Conservation (phyloP, 257 asterid genomes). For the Lithospermum erythrorhizon region DNA sequence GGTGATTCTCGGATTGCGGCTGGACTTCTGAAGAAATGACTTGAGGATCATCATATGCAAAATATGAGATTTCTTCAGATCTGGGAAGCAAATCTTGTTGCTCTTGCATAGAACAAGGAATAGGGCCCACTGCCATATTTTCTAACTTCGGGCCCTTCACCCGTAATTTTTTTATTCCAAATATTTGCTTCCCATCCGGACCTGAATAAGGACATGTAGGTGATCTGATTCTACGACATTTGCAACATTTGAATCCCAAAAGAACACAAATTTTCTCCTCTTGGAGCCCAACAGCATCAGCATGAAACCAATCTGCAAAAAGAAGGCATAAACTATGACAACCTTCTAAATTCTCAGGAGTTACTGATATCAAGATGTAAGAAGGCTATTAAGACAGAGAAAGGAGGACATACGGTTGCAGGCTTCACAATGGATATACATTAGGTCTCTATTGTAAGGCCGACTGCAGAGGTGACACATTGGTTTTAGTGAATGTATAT, state of each 20-base stretch:
- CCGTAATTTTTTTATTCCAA: slow-evolving; percentile 24
- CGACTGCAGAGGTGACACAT: slow-evolving; percentile 47
- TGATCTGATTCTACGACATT: slow-evolving; percentile 63
- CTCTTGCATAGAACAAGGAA: slow-evolving; percentile 14
- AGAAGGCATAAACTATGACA: slow-evolving; percentile 12
- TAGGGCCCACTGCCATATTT: slow-evolving; percentile 17
- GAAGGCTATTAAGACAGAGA: slow-evolving; percentile 6
- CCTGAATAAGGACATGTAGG: slow-evolving; percentile 57
- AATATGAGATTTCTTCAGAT: slow-evolving; percentile 13
- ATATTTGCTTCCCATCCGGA: slow-evolving; percentile 20
- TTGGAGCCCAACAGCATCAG: slow-evolving; percentile 57
- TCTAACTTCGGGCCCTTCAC: slow-evolving; percentile 26
- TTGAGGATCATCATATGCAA: slow-evolving; percentile 19
- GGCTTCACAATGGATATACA: slow-evolving; percentile 59
- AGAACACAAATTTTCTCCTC: slow-evolving; percentile 43
- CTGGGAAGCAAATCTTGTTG: slow-evolving; percentile 12
- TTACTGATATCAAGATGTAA: slow-evolving; percentile 11
- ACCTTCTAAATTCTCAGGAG: slow-evolving; percentile 4
- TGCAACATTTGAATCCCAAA: slow-evolving; percentile 71
- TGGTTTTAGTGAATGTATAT: slow-evolving; percentile 16
- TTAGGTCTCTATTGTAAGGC: slow-evolving; percentile 42
- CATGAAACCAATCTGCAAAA: slow-evolving; percentile 80
- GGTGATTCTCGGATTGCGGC: slow-evolving; percentile 19
- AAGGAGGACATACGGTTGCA: slow-evolving; percentile 47
- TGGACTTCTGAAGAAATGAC: slow-evolving; percentile 22